Base-by-base conservation (phyloP, 805 yeast species). In the Candida sonorensis region DNA sequence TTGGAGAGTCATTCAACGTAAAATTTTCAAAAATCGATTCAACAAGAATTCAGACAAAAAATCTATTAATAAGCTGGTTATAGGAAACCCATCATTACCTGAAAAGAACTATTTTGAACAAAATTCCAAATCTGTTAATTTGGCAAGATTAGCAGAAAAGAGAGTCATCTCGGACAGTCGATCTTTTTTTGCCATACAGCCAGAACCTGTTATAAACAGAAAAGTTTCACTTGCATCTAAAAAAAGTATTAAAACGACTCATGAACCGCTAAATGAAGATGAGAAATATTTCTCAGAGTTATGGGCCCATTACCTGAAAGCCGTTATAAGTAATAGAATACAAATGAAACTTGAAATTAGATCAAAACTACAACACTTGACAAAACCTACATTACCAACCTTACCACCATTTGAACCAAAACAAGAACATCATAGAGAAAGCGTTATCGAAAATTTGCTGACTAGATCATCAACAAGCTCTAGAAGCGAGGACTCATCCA, bases 231-330 rank as follows among this genome's bases (percentile, higher is more conserved):
- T 14, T 5, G 11, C 17, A 12, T 14, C 27, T 10, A 13, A 25
- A 18, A 18, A 18, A 18, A 8, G 3, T 20, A 9, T 10, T 15
- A 5, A 7, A 5, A 15, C 25, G 10, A n/a, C n/a, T n/a, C n/a
- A n/a, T n/a, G n/a, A n/a, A n/a, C n/a, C n/a, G n/a, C n/a, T n/a
- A n/a, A n/a, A n/a, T n/a, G n/a, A n/a, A n/a, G n/a, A n/a, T n/a
- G n/a, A n/a, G n/a, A n/a, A n/a, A n/a, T n/a, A n/a, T n/a, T n/a
- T 53, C 7, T 17, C 46, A 10, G 34, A 36, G 5, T 27, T 51
- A 14, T 57, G 62, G 62, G 31, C 36, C 4, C 55, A 54, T 22
- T 51, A 48, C 32, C 25, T 57, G 25, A 48, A 45, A 30, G 33
- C 35, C 5, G 45, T 42, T 10, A 38, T 57, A 13, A 38, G 38